Base-by-base conservation (phyloP, 2,329 filamentous ascomycete genomes). In the Cordyceps sp. region DNA sequence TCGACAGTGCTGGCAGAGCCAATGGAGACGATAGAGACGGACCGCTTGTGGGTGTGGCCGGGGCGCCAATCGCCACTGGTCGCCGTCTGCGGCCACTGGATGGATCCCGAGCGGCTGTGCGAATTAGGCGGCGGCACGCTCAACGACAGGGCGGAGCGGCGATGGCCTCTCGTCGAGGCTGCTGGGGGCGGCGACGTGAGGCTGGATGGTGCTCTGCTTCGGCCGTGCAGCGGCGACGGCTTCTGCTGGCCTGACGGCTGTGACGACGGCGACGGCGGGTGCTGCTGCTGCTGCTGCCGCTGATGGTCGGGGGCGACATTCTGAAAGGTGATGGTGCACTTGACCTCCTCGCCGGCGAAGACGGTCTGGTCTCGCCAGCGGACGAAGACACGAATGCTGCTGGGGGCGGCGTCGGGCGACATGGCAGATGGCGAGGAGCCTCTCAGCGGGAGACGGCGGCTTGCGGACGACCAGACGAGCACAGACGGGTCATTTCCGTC, bases 291-390 rank as follows among this genome's bases (percentile, higher is more conserved):
- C n/a, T n/a, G n/a, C n/a, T n/a, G n/a, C n/a, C 54, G 29, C 41
- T 50, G 23, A 53, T n/a, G 41, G 25, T 57, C 59, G 31, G 68
- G 49, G 26, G 72, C 66, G 39, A 86, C 69, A 53, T 98, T 98
- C 58, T 80, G 88, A 61, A 98, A 98, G 31, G 83, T 94, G 54
- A 98, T 93, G 43, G 78, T 85, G 58, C 90, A 96, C 59, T 86
- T 82, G 49, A 96, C 72, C 49, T 93, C 80, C 64, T 98, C 90
- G 56, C 90, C 90, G 35, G 90, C 83, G 59, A 96, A 98, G 46
- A 98, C 83, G 39, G 82, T 86, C 54, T 88, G 77, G 51, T 93
- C 82, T 54, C 84, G 79, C 81, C 88, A 98, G 60, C 78, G 77
- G 55, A 98, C 83, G 54, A 88, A 93, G 57, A 94, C 88, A 55